Evolutionary conservation across 225 moss, liverwort and hornwort genomes (phyloP), one percentile per base, ranked within the genome.

Genomic region (Pleurozium schreberi): DNA sequence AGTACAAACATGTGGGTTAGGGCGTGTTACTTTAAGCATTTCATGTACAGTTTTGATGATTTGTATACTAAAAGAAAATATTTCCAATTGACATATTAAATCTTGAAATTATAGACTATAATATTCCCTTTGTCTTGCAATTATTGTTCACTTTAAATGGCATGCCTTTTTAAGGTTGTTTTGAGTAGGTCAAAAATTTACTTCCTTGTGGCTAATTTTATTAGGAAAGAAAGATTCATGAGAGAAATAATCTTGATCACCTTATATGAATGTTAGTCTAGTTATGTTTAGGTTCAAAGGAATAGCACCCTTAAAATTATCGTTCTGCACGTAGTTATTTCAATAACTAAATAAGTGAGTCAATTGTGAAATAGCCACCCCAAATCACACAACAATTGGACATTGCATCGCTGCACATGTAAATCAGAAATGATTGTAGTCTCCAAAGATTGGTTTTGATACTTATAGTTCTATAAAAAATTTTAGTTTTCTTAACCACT

Each of bases 281-380:
- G 14, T 65, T 85, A n/a, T 88, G 58, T 85, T 66, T 15, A 91
- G 91, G 59, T 34, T 5, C 28, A 34, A 3, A 66, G 85, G 89
- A 82, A 85, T 81, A 74, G 2, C 19, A 27, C 91, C 88, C 4
- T 27, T n/a, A 52, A 91, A 91, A 43, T 21, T 60, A 36, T 88
- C 85, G 88, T 85, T 86, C 66, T 89, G 82, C 86, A 91, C 91
- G 69, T 66, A 68, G 36, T 86, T 91, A 87, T 84, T 73, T 64
- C 61, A 49, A 26, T 15, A 26, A 27, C 70, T 36, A 53, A 61
- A 61, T 80, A 70, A 69, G 40, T n/a, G 78, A 66, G 53, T 19
- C 53, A 10, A 12, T 67, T 18, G 14, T 66, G 53, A 18, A 53
- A 42, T 8, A 47, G 30, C 69, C 50, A 70, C 20, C 50, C 34